phyloP scores from a whole-genome alignment of 1,284 basidiomycete species.

The Rhodotorula sp. region DNA sequence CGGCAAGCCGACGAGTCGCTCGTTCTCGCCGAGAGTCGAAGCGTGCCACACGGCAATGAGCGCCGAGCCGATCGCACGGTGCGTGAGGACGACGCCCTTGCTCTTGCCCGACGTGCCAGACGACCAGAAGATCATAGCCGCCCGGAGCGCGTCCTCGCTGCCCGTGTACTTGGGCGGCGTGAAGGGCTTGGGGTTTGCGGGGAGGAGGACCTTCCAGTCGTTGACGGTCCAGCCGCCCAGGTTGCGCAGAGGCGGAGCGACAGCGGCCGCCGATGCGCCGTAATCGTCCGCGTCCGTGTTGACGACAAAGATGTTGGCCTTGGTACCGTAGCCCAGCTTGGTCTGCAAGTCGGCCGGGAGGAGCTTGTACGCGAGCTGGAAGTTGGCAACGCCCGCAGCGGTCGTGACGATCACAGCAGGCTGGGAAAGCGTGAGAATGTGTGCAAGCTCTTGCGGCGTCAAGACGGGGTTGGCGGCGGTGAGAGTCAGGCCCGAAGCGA shows the following conservation, averaged over 20 bases:
- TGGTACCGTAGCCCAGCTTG: slow-evolving; percentile 28
- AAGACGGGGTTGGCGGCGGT: slow-evolving; percentile 51
- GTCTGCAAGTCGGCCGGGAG: slow-evolving; percentile 18
- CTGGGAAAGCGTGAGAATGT: slow-evolving; percentile 50
- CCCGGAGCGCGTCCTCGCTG: slow-evolving; percentile 26
- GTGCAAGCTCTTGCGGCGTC: slow-evolving; percentile 50
- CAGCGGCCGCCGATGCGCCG: slow-evolving; percentile 23
- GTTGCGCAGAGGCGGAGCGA: neutral
- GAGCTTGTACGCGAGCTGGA: slow-evolving; percentile 36
- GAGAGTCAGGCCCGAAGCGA: slow-evolving; percentile 45
- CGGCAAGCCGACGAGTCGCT: slow-evolving; percentile 50
- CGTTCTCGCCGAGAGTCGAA: slow-evolving; percentile 38
- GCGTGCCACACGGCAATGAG: slow-evolving; percentile 47
- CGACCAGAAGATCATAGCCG: slow-evolving; percentile 47
- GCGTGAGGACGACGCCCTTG: slow-evolving; percentile 51
- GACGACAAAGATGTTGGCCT: slow-evolving; percentile 43
- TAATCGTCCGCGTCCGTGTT: slow-evolving; percentile 43
- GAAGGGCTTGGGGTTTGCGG: slow-evolving; percentile 29
- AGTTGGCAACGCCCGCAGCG: slow-evolving; percentile 27
- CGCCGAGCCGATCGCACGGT: slow-evolving; percentile 47
- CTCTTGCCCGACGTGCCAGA: slow-evolving; percentile 51
- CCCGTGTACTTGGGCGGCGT: slow-evolving; percentile 33
- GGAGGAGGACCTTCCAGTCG: slow-evolving; percentile 41
- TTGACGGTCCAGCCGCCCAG: slow-evolving; percentile 23
- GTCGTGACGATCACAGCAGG: slow-evolving; percentile 50